Evolutionary conservation across 805 yeast genomes (phyloP).

Genomic region (Kodamaea kaohsiungensis): DNA sequence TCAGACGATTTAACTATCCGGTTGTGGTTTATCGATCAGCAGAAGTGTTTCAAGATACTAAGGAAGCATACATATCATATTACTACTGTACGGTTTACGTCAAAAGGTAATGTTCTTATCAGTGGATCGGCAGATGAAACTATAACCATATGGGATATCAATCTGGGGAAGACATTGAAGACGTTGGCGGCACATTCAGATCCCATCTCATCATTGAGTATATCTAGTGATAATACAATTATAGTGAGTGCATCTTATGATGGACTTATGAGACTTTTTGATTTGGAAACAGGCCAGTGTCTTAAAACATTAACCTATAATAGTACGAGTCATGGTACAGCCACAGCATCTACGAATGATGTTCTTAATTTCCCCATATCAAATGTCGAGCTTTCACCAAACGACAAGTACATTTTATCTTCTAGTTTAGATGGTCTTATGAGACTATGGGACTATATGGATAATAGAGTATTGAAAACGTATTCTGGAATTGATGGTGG

Average conservation of each 20-base stretch:
- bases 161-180: slow-evolving; percentile 65
- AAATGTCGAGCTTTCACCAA: slow-evolving; percentile 71
- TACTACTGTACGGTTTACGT: slow-evolving; percentile 65
- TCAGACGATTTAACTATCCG: slow-evolving; percentile 83
- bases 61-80: slow-evolving; percentile 86
- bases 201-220: slow-evolving; percentile 75
- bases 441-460: slow-evolving; percentile 84
- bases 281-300: slow-evolving; percentile 87
- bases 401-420: slow-evolving; percentile 75
- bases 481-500: slow-evolving; percentile 30
- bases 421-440: slow-evolving; percentile 79
- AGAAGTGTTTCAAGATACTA: slow-evolving; percentile 51
- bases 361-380: slow-evolving; percentile 68
- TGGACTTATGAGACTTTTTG: slow-evolving; percentile 89
- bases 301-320: slow-evolving; percentile 84
- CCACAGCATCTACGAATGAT: slow-evolving; percentile 56
- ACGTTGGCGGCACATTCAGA: slow-evolving; percentile 92
- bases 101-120: slow-evolving; percentile 74
- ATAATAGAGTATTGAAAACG: slow-evolving; percentile 78
- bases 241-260: slow-evolving; percentile 87
- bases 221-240: slow-evolving; percentile 78
- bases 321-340: slow-evolving; percentile 56
- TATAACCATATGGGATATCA: slow-evolving; percentile 85
- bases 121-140: slow-evolving; percentile 91
- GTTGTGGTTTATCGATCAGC: slow-evolving; percentile 62